phyloP scores from a whole-genome alignment of 2,329 filamentous ascomycete genomes.

The Apiospora pterosperma region DNA sequence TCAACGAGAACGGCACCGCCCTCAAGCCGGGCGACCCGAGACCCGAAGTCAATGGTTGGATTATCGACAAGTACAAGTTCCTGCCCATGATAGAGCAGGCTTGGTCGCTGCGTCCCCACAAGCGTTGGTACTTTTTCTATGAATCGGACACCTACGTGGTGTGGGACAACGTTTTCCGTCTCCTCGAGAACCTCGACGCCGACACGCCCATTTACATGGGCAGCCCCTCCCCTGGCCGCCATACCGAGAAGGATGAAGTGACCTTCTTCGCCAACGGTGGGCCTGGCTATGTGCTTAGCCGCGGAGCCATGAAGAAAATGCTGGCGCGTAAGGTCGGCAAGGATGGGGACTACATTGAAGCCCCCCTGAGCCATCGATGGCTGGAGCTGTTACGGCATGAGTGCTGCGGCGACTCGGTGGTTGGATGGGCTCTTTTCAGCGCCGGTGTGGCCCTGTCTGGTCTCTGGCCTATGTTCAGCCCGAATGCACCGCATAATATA shows the following conservation, averaged over 20 bases:
- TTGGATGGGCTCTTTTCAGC: conserved; percentile 44
- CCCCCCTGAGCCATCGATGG: conserved; percentile 35
- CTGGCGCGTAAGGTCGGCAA: conserved; percentile 27
- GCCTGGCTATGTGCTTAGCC: conserved; percentile 43
- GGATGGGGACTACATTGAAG: conserved; percentile 35
- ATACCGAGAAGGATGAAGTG: conserved; percentile 24
- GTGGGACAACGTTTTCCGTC: conserved; percentile 44
- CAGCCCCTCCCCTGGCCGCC: conserved; percentile 39
- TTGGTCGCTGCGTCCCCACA: conserved; percentile 41
- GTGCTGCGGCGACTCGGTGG: conserved; percentile 50
- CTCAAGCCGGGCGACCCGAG: neutral
- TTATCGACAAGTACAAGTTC: conserved; percentile 56
- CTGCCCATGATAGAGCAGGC: conserved; percentile 51
- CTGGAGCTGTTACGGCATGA: conserved; percentile 39
- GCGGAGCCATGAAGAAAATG: conserved; percentile 40
- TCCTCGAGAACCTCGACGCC: conserved; percentile 45
- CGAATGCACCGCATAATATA: conserved; percentile 47
- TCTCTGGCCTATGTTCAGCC: conserved; percentile 46
- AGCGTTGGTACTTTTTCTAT: conserved; percentile 53
- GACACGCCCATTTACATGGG: conserved; percentile 44
- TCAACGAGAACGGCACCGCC: conserved; percentile 1
- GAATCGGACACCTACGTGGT: conserved; percentile 51
- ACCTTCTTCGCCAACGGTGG: conserved; percentile 49
- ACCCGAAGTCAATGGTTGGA: conserved; percentile 40
- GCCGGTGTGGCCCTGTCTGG: conserved; percentile 42